These are phyloP conservation scores for Marasmius oreades DNA, from an alignment of 1,284 basidiomycete genomes.

Conservation along the genomic window DNA sequence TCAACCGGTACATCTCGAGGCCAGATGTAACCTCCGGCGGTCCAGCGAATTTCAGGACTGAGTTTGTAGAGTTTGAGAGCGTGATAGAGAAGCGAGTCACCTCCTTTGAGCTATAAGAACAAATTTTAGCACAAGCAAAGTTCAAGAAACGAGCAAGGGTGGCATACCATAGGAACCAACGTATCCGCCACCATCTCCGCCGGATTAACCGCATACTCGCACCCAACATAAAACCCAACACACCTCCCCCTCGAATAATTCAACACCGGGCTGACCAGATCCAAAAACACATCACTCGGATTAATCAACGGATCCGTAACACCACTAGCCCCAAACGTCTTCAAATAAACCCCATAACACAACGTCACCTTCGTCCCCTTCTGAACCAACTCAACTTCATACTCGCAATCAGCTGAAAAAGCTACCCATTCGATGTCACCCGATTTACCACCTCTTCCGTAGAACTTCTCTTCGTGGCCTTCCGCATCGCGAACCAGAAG, in stretches of 20 bases:
- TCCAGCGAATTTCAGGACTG: conserved; percentile 70
- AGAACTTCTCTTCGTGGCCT: conserved; percentile 60
- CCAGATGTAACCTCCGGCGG: conserved; percentile 78
- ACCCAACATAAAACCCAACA: conserved; percentile 67
- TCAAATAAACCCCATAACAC: conserved; percentile 67
- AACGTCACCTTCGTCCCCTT: conserved; percentile 67
- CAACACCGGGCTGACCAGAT: conserved; percentile 63
- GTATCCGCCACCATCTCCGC: conserved; percentile 66
- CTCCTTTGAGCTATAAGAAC: conserved; percentile 74
- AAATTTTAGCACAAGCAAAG: too few species aligned
- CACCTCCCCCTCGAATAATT: conserved; percentile 66
- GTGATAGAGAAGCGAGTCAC: conserved; percentile 70
- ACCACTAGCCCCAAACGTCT: conserved; percentile 59
- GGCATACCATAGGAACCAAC: conserved; percentile 63
- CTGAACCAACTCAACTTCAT: conserved; percentile 67
- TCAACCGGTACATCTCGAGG: conserved; percentile 68
- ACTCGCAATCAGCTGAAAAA: conserved; percentile 68
- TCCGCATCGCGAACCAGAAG: conserved; percentile 55
- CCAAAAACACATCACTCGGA: conserved; percentile 71
- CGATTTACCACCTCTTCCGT: conserved; percentile 55
- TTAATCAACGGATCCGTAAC: conserved; percentile 58
- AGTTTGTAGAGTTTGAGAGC: conserved; percentile 75
- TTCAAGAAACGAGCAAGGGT: too few species aligned
- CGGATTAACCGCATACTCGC: conserved; percentile 73
- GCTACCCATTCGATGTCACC: conserved; percentile 75